Evolutionary conservation across 2,329 filamentous ascomycete species (phyloP), one percentile per base, ranked within the genome.

Genomic region (Fusarium verticillioides): DNA sequence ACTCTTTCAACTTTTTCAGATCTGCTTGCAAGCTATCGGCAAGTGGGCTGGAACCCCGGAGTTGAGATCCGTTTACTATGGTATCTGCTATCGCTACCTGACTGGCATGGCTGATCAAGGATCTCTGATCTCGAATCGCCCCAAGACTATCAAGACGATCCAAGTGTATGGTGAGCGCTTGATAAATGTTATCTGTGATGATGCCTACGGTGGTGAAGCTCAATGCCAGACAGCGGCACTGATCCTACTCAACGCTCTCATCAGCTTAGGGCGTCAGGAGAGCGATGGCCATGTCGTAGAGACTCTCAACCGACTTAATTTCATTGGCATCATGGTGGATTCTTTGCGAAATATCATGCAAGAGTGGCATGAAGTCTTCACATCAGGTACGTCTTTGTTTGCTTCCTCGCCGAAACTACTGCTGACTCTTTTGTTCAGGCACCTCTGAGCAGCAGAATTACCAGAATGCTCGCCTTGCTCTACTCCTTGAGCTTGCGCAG

Each of bases 1-100:
- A 78, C 87, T 98, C 1, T 95, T 95, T 79, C 93, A 97, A 79
- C 88, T 98, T 8, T 98, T 99, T 86, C 93, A 97, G 71, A 90
- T 94, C 43, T 95, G 94, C 70, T 86, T 98, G 19, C 89, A 92
- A 75, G 94, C 94, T 9, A 92, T 97, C 61, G 90, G 92, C 73
- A 91, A 93, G 69, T 92, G 93, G 78, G 88, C 91, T 4, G 91
- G 92, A 9, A 91, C 89, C 60, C 85, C 93, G 21, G 87, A 91
- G 61, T 85, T 99, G 43, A 91, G 96, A 57, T 91, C 96, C 65
- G 88, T 93, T 28, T 96, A 97, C 82, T 99, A 98, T 82, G 93
- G 93, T 77, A 97, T 97, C 76, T 95, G 93, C 83, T 96, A 95
- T 80, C 91, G 93, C 26, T 97, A 97, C 80, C 87, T 97, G 59